These are phyloP conservation scores for Cladosporium sp. DNA, from an alignment of 2,329 filamentous ascomycete species.

Conservation along the genomic window DNA sequence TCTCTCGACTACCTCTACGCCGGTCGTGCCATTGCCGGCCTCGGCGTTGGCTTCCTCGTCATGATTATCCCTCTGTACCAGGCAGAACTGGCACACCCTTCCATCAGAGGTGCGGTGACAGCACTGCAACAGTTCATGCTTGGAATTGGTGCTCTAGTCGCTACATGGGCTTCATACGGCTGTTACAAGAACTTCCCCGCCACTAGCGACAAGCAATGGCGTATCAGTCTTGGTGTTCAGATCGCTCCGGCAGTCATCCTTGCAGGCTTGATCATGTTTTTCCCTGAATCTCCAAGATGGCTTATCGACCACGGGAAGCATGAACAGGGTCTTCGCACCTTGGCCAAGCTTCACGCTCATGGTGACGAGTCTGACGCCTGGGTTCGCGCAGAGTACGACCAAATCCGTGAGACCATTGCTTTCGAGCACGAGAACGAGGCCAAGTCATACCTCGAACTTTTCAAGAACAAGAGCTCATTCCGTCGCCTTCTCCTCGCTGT, in stretches of 20 bases:
- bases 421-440: conserved; percentile 67
- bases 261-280: conserved; percentile 67
- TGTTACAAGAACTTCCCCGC: conserved; percentile 54
- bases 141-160: conserved; percentile 70
- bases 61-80: conserved; percentile 74
- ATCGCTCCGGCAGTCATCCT: conserved; percentile 65
- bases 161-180: conserved; percentile 71
- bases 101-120: conserved; percentile 73
- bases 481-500: conserved; percentile 70
- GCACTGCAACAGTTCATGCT: conserved; percentile 81
- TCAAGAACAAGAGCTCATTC: conserved; percentile 65
- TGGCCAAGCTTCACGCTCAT: conserved; percentile 69
- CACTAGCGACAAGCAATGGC: conserved; percentile 57
- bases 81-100: conserved; percentile 75
- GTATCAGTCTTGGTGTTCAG: conserved; percentile 67
- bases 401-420: conserved; percentile 67
- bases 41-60: conserved; percentile 58
- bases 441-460: conserved; percentile 69
- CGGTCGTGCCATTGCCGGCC: conserved; percentile 52
- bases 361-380: conserved; percentile 66
- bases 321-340: conserved; percentile 64
- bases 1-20: conserved; percentile 63
- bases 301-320: conserved; percentile 68
- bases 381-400: conserved; percentile 70
- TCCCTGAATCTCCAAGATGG: conserved; percentile 68